phyloP scores from a whole-genome alignment of 2,329 filamentous ascomycete genomes.

The Beauveria australis region DNA sequence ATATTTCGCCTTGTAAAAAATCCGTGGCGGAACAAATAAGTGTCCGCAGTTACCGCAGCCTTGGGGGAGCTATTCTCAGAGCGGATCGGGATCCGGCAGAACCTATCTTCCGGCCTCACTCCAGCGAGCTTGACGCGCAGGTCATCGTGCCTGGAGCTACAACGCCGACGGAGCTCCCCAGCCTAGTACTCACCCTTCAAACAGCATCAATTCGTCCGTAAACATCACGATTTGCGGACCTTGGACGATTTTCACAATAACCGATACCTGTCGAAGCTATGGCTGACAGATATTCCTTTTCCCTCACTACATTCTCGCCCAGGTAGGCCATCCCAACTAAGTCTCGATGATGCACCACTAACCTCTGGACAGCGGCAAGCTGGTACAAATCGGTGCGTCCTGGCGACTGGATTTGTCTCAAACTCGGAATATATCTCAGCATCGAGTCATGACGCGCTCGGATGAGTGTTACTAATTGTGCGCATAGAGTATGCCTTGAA shows the following conservation, averaged over 20 bases:
- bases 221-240: slow-evolving; percentile 6
- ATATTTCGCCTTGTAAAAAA: not conserved
- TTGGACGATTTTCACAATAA: not conserved
- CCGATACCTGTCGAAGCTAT: slow-evolving; percentile 42
- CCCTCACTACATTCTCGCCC: slow-evolving; percentile 97
- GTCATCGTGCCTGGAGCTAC: slow-evolving; percentile 13
- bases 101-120: slow-evolving; percentile 4
- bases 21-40: slow-evolving; percentile 2
- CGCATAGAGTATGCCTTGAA: slow-evolving; percentile 91
- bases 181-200: slow-evolving; percentile 11
- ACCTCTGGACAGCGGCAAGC: slow-evolving; percentile 69
- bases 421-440: not conserved
- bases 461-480: slow-evolving; percentile 16
- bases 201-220: slow-evolving; percentile 11
- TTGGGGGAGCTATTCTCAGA: not conserved
- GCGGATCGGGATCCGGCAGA: slow-evolving; percentile 8
- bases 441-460: not conserved
- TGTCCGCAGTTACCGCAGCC: not conserved
- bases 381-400: slow-evolving; percentile 81
- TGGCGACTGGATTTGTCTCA: not conserved
- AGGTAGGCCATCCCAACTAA: slow-evolving; percentile 56
- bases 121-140: slow-evolving; percentile 13
- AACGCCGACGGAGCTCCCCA: slow-evolving; percentile 8
- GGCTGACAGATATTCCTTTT: slow-evolving; percentile 99
- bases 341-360: slow-evolving; percentile 30